phyloP scores from a whole-genome alignment of 768 basidiomycete genomes.

The Cantharellus anzutake region DNA sequence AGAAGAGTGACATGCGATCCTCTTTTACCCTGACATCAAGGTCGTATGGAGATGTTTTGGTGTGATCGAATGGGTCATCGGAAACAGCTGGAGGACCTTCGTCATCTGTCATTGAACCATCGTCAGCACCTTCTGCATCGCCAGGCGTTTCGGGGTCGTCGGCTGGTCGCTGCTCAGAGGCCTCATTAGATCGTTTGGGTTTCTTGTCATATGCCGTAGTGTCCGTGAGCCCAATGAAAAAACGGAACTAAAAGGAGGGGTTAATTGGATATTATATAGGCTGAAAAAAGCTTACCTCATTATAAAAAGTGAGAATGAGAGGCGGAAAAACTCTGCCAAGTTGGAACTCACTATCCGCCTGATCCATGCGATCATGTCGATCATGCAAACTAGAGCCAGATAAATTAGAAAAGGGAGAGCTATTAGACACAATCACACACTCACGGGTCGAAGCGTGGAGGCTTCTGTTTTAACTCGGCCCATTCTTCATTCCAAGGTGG shows the following conservation, averaged over 20 bases:
- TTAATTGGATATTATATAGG: neutral
- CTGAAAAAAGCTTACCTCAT: conserved; percentile 28
- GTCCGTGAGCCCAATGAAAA: conserved; percentile 37
- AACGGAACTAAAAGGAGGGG: conserved; percentile 28
- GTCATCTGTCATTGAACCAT: conserved; percentile 11
- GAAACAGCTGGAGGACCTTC: conserved; percentile 12
- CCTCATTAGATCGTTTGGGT: neutral
- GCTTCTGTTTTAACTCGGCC: conserved; percentile 34
- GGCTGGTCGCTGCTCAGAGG: neutral
- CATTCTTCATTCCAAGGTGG: conserved; percentile 52
- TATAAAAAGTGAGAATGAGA: conserved; percentile 33
- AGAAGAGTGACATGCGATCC: conserved; percentile 26
- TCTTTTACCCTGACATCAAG: conserved; percentile 3
- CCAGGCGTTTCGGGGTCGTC: conserved; percentile 10
- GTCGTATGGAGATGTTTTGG: neutral
- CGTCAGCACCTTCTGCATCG: conserved; percentile 6
- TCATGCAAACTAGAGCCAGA: conserved; percentile 21
- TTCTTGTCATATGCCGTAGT: neutral
- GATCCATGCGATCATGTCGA: conserved; percentile 34
- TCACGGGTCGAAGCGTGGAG: conserved; percentile 29
- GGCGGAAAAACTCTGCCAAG: conserved; percentile 16
- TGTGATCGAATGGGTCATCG: conserved; percentile 3
- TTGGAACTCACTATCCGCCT: conserved; percentile 38
- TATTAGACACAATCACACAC: conserved; percentile 11
- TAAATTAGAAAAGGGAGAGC: neutral